These are phyloP conservation scores for Diversispora epigaea DNA, from an alignment of 192 early-diverging fungal species.

Conservation along the genomic window DNA sequence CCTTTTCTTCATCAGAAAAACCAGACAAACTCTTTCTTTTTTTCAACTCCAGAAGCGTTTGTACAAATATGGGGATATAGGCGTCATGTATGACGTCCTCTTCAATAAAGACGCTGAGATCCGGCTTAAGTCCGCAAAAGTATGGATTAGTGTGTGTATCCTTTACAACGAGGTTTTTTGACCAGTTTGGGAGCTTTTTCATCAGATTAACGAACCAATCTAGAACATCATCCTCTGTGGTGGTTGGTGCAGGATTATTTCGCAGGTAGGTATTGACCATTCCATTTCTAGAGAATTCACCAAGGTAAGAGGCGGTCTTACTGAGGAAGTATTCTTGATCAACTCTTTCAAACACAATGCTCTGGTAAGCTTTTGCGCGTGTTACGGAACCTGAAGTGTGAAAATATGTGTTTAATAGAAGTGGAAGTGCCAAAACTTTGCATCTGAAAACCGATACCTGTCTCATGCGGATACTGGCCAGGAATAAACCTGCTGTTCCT, in stretches of 20 bases:
- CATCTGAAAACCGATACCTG: not conserved
- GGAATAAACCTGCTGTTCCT: too few species aligned
- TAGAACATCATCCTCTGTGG: conserved; percentile 3
- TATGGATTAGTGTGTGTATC: conserved; percentile 13
- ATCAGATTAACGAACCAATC: conserved; percentile 18
- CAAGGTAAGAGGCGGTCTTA: conserved; percentile 9
- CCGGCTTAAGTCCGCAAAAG: not conserved
- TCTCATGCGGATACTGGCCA: not conserved
- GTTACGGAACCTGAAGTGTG: too few species aligned
- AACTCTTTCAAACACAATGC: conserved; percentile 3
- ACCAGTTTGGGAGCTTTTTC: not conserved
- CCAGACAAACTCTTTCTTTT: conserved; percentile 14
- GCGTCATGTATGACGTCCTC: not conserved
- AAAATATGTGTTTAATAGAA: too few species aligned
- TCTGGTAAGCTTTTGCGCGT: not conserved
- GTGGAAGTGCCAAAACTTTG: not conserved
- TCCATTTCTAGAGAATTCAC: not conserved
- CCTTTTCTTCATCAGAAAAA: conserved; percentile 7
- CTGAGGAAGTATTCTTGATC: not conserved
- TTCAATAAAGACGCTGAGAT: conserved; percentile 2
- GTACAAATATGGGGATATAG: conserved; percentile 12
- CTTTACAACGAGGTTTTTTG: not conserved
- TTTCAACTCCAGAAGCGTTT: conserved; percentile 15
- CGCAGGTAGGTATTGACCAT: not conserved
- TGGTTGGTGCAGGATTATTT: not conserved